These are phyloP conservation scores for Achaetomium macrosporum DNA, from an alignment of 2,329 filamentous ascomycete genomes.

Conservation along the genomic window DNA sequence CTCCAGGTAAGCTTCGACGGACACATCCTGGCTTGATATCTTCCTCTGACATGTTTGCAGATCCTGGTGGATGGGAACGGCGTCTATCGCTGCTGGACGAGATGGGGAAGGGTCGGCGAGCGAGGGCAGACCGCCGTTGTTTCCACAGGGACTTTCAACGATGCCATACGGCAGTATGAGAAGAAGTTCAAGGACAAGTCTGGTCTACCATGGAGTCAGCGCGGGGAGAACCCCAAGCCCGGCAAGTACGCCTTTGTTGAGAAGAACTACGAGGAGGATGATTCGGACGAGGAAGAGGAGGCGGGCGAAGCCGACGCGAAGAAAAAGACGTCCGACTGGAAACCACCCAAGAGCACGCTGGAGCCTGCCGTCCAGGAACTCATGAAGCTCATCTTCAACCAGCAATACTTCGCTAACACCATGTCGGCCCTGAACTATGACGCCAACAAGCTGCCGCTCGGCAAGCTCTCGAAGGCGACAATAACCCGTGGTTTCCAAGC, in stretches of 20 bases:
- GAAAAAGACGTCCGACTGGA: constrained; percentile 30
- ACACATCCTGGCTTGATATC: not conserved
- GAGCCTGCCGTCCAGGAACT: constrained; percentile 57
- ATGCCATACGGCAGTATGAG: constrained; percentile 47
- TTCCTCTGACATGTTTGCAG: constrained; percentile 27
- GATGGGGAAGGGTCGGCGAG: constrained; percentile 74
- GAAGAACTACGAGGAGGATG: constrained; percentile 67
- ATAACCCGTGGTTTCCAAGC: constrained; percentile 69
- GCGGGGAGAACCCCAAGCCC: constrained; percentile 50
- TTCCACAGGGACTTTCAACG: constrained; percentile 35
- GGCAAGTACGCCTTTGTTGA: constrained; percentile 79
- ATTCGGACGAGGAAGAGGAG: constrained; percentile 55
- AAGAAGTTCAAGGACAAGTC: constrained; percentile 60
- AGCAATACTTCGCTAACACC: constrained; percentile 60
- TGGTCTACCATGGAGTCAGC: constrained; percentile 49
- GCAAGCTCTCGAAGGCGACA: constrained; percentile 75
- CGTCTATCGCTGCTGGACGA: constrained; percentile 60
- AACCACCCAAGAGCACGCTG: constrained; percentile 51
- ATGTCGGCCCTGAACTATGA: constrained; percentile 67
- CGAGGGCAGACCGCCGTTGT: constrained; percentile 44
- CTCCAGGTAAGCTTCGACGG: constrained; percentile 50
- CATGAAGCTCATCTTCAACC: constrained; percentile 80
- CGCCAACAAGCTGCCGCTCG: constrained; percentile 70
- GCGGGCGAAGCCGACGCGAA: constrained; percentile 25
- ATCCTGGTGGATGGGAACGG: constrained; percentile 36